Evolutionary conservation across 768 basidiomycete species (phyloP).

Genomic region (Leccinellum rugosiceps): DNA sequence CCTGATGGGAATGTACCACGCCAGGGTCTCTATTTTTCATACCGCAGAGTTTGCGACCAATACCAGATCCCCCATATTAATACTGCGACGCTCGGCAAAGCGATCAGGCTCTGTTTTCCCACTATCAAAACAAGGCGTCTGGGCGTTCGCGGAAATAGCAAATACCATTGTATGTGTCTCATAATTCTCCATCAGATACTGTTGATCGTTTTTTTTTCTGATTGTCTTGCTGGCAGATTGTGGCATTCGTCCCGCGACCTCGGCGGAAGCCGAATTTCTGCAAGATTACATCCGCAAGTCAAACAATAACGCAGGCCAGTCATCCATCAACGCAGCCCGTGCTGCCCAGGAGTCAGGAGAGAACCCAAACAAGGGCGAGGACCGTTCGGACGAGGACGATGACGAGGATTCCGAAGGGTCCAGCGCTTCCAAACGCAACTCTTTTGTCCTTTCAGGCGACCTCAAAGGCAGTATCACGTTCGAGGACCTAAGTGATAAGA

Average conservation of each 20-base stretch:
- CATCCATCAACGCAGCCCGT: constrained; percentile 71
- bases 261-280: constrained; percentile 87
- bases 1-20: constrained; percentile 92
- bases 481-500: constrained; percentile 78
- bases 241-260: constrained; percentile 88
- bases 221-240: constrained; percentile 58
- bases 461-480: constrained; percentile 53
- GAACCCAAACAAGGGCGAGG: constrained; percentile 55
- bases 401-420: constrained; percentile 82
- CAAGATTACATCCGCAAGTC: constrained; percentile 91
- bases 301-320: constrained; percentile 79
- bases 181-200: constrained; percentile 31
- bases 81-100: constrained; percentile 93
- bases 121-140: constrained; percentile 93
- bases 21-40: constrained; percentile 92
- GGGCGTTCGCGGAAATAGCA: constrained; percentile 91
- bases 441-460: constrained; percentile 62
- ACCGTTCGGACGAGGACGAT: constrained; percentile 78
- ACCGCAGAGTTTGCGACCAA: constrained; percentile 86
- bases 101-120: constrained; percentile 89
- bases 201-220: constrained; percentile 29
- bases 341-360: constrained; percentile 70
- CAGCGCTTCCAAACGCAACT: constrained; percentile 74
- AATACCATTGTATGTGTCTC: constrained; percentile 82
- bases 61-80: constrained; percentile 94